These are phyloP conservation scores for Microstroma glucosiphilum DNA, from an alignment of 1,284 basidiomycete genomes.

Conservation along the genomic window DNA sequence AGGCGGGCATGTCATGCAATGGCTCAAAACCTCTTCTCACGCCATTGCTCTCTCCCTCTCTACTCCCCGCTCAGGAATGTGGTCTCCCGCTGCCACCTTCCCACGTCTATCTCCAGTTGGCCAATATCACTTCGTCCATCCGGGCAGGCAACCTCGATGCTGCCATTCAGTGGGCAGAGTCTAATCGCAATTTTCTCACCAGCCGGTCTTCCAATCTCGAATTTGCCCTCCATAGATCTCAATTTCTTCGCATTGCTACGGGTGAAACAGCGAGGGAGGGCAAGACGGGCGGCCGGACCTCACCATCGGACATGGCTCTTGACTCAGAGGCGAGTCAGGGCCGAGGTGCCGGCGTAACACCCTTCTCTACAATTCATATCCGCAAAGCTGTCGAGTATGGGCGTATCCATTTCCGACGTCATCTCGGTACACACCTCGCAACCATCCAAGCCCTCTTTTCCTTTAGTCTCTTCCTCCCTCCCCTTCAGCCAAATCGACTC, in stretches of 20 bases:
- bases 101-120: slow-evolving; percentile 16
- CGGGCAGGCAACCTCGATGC: slow-evolving; percentile 26
- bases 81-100: slow-evolving; percentile 8
- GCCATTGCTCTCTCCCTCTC: slow-evolving; percentile 7
- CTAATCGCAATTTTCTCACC: slow-evolving; percentile 22
- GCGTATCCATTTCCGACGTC: slow-evolving; percentile 47
- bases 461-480: slow-evolving; percentile 66
- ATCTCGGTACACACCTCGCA: slow-evolving; percentile 61
- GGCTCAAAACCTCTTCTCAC: too few relatives aligned
- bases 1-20: too few relatives aligned
- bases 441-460: slow-evolving; percentile 74
- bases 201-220: slow-evolving; percentile 30
- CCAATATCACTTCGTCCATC: slow-evolving; percentile 19
- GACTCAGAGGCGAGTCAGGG: slow-evolving; percentile 9
- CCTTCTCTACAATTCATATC: slow-evolving; percentile 3
- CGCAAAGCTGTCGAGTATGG: slow-evolving; percentile 58
- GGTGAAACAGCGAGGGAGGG: too few relatives aligned
- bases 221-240: slow-evolving; percentile 36
- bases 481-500: too few relatives aligned
- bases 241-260: slow-evolving; percentile 34
- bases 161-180: slow-evolving; percentile 34
- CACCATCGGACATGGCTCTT: slow-evolving; percentile 12
- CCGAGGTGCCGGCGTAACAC: too few relatives aligned
- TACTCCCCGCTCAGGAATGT: slow-evolving; percentile 16
- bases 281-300: slow-evolving; percentile 11